phyloP scores from a whole-genome alignment of 768 basidiomycete species.

The Hypholoma sublateritium region DNA sequence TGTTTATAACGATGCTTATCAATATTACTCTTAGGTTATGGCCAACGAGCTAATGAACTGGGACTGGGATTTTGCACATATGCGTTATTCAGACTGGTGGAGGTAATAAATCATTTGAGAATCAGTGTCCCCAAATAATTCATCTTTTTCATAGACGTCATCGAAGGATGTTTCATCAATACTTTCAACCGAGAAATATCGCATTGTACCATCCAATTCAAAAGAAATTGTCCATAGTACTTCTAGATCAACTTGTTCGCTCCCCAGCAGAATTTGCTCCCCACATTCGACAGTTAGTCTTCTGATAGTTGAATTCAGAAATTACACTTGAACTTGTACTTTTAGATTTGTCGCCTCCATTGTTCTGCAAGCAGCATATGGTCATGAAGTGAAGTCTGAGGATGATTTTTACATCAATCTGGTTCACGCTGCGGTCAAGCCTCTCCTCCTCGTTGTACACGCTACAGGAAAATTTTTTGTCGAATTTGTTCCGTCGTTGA shows the following conservation, averaged over 20 bases:
- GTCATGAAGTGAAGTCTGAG: slow-evolving; percentile 32
- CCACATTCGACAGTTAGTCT: slow-evolving; percentile 29
- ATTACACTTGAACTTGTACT: neutral
- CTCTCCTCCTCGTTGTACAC: slow-evolving; percentile 30
- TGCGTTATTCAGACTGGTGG: slow-evolving; percentile 25
- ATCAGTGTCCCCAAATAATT: neutral
- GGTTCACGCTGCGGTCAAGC: slow-evolving; percentile 29
- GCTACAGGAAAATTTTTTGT: slow-evolving; percentile 38
- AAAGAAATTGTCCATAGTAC: slow-evolving; percentile 17
- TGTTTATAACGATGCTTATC: neutral
- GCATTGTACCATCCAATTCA: slow-evolving; percentile 24
- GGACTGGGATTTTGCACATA: slow-evolving; percentile 32
- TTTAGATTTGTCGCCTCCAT: slow-evolving; percentile 30
- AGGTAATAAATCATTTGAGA: slow-evolving; percentile 1
- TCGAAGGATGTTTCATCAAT: slow-evolving; percentile 35
- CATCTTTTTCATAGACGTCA: slow-evolving; percentile 20
- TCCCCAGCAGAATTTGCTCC: slow-evolving; percentile 27
- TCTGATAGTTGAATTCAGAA: neutral
- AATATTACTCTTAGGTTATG: slow-evolving; percentile 20
- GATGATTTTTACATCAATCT: slow-evolving; percentile 38
- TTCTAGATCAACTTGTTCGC: slow-evolving; percentile 24
- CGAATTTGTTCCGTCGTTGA: slow-evolving; percentile 33
- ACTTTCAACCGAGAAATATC: slow-evolving; percentile 33
- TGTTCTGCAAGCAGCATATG: slow-evolving; percentile 40
- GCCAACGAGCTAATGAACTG: slow-evolving; percentile 27